Base-by-base conservation (phyloP, 495 filamentous ascomycete genomes). In the Trichoderma parareesei region DNA sequence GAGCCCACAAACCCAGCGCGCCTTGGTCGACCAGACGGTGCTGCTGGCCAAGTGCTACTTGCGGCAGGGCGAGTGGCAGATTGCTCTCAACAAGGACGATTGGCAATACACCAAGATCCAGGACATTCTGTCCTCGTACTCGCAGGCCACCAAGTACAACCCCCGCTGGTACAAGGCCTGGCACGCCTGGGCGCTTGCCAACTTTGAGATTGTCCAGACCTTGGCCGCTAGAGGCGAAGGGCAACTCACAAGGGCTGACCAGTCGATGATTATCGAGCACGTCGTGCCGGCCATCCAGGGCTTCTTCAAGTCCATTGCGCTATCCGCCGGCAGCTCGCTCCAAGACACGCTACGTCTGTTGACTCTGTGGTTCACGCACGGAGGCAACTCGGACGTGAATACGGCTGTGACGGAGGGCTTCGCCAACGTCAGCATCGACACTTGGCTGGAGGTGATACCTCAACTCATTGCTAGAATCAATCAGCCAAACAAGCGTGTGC, bases 121-220 rank as follows among this genome's bases (percentile, higher is more conserved):
- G 43, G 88, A 90, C 8, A 90, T 98, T 57, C 82, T 99, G 27
- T 80, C 84, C 43, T 91, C 94, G 8, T 99, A 97, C 75, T 84
- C 86, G 18, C 89, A 91, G 60, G 94, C 94, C 8, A 98, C 94
- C 0, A 85, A 89, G 35, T 96, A 95, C 76, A 90, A 98, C 68
- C 86, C 88, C 57, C 87, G 88, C 64, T 99, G 93, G 82, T 98
- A 99, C 76, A 99, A 98, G 75, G 94, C 94, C 20, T 99, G 94
- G 94, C 94, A 99, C 73, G 87, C 94, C 4, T 99, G 95, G 94
- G 94, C 94, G n/a, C 78, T 98, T 49, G 94, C 95, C 18, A 99
- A 99, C 73, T 99, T 98, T 70, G 93, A 99, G 74, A 93, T 98
- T 48, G 93, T 98, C 37, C 96, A 90, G 64, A 84, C 88, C 3